A percentile compares a stretch with the other conserved stretches of the same genome.
Conservation (phyloP, 1,139 yeast species). For the Trichomonascaceae sp. region DNA sequence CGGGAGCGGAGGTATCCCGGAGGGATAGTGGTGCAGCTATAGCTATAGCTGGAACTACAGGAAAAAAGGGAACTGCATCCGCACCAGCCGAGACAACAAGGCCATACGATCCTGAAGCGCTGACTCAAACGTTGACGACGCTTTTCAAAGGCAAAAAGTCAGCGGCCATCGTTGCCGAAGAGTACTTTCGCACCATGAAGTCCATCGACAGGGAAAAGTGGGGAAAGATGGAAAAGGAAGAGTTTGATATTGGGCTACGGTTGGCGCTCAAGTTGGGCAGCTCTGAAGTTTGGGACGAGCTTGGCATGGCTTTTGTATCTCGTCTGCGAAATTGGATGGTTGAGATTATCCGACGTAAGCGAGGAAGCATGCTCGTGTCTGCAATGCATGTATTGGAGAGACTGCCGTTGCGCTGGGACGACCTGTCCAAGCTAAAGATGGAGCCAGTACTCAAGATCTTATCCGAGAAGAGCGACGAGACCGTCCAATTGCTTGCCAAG, state of each 20-base stretch:
- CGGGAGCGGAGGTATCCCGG: no score
- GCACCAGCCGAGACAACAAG: constrained; percentile 2
- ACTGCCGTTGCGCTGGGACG: constrained; percentile 14
- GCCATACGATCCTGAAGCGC: constrained; percentile 1
- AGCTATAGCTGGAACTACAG: not conserved
- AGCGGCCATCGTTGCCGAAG: constrained; percentile 4
- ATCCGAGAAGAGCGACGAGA: constrained; percentile 10
- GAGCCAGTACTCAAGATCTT: constrained; percentile 11
- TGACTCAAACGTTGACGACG: not conserved
- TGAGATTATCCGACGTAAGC: constrained; percentile 8
- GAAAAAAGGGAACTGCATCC: not conserved
- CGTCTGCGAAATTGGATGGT: constrained; percentile 23
- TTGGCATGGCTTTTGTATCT: constrained; percentile 11
- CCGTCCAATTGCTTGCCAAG: no score
- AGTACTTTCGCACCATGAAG: constrained; percentile 7
- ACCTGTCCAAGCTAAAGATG: constrained; percentile 15
- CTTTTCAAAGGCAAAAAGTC: constrained; percentile 2
- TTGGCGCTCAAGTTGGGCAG: constrained; percentile 12
- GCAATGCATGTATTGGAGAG: constrained; percentile 12
- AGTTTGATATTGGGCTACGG: constrained; percentile 14
- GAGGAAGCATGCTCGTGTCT: constrained; percentile 3
- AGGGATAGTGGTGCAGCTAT: no score
- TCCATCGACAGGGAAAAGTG: constrained; percentile 10
- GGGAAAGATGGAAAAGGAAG: constrained; percentile 14
- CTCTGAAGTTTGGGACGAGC: constrained; percentile 15